Base-by-base conservation (phyloP, 2,329 filamentous ascomycete genomes). In the Colletotrichum viniferum region DNA sequence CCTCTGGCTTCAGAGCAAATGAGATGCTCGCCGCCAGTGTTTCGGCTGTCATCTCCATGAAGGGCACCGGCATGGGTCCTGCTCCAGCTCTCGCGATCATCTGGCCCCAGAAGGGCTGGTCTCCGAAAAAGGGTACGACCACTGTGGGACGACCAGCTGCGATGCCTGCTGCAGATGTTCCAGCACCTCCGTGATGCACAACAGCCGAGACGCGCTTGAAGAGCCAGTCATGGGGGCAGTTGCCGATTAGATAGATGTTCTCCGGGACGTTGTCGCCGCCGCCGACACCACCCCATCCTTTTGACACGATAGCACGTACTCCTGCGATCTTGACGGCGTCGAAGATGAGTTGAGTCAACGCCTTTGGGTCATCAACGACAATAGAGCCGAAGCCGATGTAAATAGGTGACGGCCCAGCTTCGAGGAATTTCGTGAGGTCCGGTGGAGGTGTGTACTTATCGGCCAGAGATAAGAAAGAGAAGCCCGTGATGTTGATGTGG, bases 331-430 rank as follows among this genome's bases (percentile, higher is more conserved):
- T 84, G 12, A 91, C 86, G 12, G 92, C 92, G n/a, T 90, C 83
- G 64, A 93, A 89, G 55, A 93, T 90, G 73, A 92, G 85, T 4
- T 86, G 80, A 0, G 91, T 93, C 43, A 93, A 88, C 1, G 83
- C 83, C 43, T 91, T 87, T 0, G 92, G 90, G 69, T 93, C 87
- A 62, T 93, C 90, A 1, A 93, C 88, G 3, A 94, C 92, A 60
- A 94, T 94, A 0, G 90, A 92, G 2, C 92, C 92, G 77, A 94
- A 94, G 0, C 92, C 92, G 60, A 94, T 90, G 78, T 94, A 94
- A 0, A 94, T 86, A 0, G 92, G 92, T 2, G 90, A 84, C 3
- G 91, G 87, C 0, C 92, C 92, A 1, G 84, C 84, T 32, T 87
- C 84, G 2, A 94, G 83, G 73, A 93, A 94, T 0, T 82, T 81